A percentile compares a stretch with the other conserved stretches of the same genome.
These are phyloP conservation scores for Suhomyces guaymorum DNA, from an alignment of 1,139 yeast species.

Conservation along the genomic window DNA sequence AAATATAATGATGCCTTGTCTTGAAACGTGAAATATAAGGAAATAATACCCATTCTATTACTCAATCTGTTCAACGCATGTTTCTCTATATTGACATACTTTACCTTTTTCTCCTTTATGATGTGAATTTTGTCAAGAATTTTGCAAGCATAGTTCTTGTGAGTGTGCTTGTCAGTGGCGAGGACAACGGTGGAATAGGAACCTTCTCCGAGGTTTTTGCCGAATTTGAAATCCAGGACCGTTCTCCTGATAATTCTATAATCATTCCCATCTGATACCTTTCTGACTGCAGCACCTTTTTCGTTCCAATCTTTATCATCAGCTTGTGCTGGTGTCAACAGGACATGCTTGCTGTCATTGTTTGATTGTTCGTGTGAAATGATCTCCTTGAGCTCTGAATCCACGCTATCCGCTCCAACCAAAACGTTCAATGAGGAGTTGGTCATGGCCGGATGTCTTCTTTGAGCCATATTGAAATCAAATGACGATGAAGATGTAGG, in stretches of 20 bases:
- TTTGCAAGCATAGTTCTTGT: constrained; percentile 82
- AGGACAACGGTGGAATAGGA: constrained; percentile 92
- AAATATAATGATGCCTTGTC: constrained; percentile 86
- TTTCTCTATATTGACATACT: constrained; percentile 94
- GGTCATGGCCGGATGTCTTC: constrained; percentile 25
- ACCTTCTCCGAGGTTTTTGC: constrained; percentile 90
- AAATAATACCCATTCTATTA: constrained; percentile 70
- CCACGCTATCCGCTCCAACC: constrained; percentile 27
- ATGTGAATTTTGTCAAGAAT: constrained; percentile 91
- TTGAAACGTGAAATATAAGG: constrained; percentile 89
- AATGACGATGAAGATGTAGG: constrained; percentile 13
- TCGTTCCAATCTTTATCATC: constrained; percentile 30
- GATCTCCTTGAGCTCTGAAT: constrained; percentile 7
- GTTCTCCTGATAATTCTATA: constrained; percentile 50
- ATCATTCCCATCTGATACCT: constrained; percentile 19
- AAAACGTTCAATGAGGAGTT: constrained; percentile 43
- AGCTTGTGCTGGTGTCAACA: constrained; percentile 2
- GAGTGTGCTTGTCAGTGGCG: constrained; percentile 77
- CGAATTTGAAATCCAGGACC: constrained; percentile 85
- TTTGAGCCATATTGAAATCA: constrained; percentile 12
- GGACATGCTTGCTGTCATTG: constrained; percentile 11
- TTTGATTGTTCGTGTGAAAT: constrained; percentile 11
- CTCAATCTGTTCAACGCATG: constrained; percentile 85
- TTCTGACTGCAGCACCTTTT: constrained; percentile 41
- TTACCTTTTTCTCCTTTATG: constrained; percentile 90